Evolutionary conservation across 208 protist genomes (phyloP), one percentile per base, ranked within the genome.

Genomic region (Acanthamoeba quina): DNA sequence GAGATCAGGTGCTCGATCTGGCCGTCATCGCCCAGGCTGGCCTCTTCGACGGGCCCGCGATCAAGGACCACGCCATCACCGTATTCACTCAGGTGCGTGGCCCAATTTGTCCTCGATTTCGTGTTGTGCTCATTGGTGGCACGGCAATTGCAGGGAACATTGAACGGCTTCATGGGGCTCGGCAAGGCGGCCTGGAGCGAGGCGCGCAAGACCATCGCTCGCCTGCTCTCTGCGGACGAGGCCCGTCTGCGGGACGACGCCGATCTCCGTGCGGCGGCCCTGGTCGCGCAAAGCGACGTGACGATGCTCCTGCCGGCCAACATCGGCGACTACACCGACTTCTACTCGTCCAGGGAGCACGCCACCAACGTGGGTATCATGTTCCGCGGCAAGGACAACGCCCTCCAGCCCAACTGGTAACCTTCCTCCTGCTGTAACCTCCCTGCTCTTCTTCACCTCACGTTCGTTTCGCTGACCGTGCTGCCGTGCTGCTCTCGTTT

Each of bases 281-380:
- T 98, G 13, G 31, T 97, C 11, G 83, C 47, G 10, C 88, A 94
- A n/a, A 91, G 62, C 52, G 66, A 95, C 34, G 93, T 95, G 10
- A 94, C 58, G 3, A 98, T 98, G 98, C 95, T 96, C 15, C 56
- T 99, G 66, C 98, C 98, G 11, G 95, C 94, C 15, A 37, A 82
- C 17, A 98, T 99, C 64, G 98, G 98, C 54, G 98, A 99, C 95
- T 99, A 99, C 96, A 99, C 98, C 44, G 98, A 99, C 95, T 99
- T 99, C 62, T 99, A 99, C 96, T 96, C 97, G 17, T 98, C 96
- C 4, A 94, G 94, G 21, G 96, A 98, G 31, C 98, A 99, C 90
- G 98, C 98, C 21, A 98, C 96, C 41, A 99, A 99, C 95, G 96
- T 99, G 37, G 98, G 98, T 80, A 98, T 86, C 37, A 98, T 99